Evolutionary conservation across 352 stramenopile species (phyloP).

Genomic region (Phytophthora meadii): DNA sequence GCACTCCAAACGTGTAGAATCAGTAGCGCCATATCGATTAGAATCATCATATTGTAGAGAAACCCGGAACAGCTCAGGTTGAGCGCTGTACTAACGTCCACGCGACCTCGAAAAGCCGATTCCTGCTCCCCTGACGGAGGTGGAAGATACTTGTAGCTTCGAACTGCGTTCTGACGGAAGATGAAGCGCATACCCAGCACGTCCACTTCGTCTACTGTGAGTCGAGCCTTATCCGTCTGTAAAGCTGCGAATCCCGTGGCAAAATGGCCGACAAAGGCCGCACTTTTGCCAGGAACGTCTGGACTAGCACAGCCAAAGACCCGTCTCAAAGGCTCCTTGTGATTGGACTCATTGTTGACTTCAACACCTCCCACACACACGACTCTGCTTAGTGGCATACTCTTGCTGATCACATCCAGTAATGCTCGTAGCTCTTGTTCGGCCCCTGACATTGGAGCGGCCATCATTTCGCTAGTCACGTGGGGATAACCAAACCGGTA

Average conservation of each 20-base stretch:
- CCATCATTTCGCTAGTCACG: conserved; percentile 38
- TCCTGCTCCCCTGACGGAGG: neutral
- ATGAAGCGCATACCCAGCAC: conserved; percentile 50
- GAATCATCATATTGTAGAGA: conserved; percentile 58
- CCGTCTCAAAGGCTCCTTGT: conserved; percentile 13
- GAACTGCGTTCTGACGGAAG: conserved; percentile 54
- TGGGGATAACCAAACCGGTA: conserved; percentile 40
- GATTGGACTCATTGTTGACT: conserved; percentile 7
- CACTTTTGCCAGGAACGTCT: conserved; percentile 28
- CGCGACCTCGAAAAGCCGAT: conserved; percentile 13
- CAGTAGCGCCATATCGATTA: conserved; percentile 39
- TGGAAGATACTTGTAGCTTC: conserved; percentile 27
- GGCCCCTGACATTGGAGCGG: conserved; percentile 34
- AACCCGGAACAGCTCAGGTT: conserved; percentile 60
- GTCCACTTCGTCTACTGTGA: conserved; percentile 50
- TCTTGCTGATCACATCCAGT: conserved; percentile 53
- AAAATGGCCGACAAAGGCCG: conserved; percentile 46
- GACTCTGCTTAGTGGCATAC: conserved; percentile 36
- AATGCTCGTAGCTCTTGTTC: conserved; percentile 45
- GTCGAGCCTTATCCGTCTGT: conserved; percentile 48
- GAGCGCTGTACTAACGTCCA: conserved; percentile 35
- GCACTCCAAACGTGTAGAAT: conserved; percentile 40
- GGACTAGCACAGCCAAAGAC: conserved; percentile 56
- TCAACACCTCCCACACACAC: conserved; percentile 55
- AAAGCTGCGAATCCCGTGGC: conserved; percentile 39